phyloP scores from a whole-genome alignment of 2,329 filamentous ascomycete species.

The Colletotrichum eleusines region DNA sequence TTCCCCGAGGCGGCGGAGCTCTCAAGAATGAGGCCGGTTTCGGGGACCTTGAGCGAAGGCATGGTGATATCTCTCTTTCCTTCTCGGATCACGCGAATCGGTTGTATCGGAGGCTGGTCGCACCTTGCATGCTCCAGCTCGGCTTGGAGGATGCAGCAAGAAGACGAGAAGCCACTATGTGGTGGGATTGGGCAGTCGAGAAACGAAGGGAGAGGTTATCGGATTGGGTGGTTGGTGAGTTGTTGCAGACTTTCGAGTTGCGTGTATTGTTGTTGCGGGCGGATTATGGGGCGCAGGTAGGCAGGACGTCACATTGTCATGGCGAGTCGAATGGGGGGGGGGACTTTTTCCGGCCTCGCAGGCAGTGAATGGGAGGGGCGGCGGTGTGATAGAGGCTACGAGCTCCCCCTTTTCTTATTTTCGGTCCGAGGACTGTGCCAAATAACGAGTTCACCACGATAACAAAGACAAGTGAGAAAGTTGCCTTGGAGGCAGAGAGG shows the following conservation, averaged over 20 bases:
- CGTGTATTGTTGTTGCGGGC: constrained; percentile 34
- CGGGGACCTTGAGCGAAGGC: constrained; percentile 68
- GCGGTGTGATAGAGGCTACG: neutral
- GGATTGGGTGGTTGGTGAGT: constrained; percentile 15
- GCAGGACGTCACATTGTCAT: constrained; percentile 42
- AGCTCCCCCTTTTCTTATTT: neutral
- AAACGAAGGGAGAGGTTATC: neutral
- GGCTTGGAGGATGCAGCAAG: constrained; percentile 3
- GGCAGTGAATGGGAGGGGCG: constrained; percentile 25
- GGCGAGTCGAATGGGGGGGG: constrained; percentile 20
- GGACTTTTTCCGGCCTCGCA: constrained; percentile 20
- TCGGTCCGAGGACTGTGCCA: constrained; percentile 11
- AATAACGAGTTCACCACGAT: neutral
- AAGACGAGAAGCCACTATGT: neutral
- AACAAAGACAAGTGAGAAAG: constrained; percentile 10
- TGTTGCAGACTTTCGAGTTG: constrained; percentile 27
- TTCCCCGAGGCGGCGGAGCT: constrained; percentile 58
- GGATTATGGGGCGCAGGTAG: constrained; percentile 35
- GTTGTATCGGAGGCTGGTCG: constrained; percentile 17
- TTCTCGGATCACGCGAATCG: constrained; percentile 30
- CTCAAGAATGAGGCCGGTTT: constrained; percentile 69
- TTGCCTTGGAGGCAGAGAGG: constrained; percentile 31
- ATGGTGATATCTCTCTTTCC: constrained; percentile 51
- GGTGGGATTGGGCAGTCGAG: constrained; percentile 9
- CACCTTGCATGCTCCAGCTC: constrained; percentile 38